phyloP scores from a whole-genome alignment of 1,284 basidiomycete genomes.

The Butyriboletus appendiculatus region DNA sequence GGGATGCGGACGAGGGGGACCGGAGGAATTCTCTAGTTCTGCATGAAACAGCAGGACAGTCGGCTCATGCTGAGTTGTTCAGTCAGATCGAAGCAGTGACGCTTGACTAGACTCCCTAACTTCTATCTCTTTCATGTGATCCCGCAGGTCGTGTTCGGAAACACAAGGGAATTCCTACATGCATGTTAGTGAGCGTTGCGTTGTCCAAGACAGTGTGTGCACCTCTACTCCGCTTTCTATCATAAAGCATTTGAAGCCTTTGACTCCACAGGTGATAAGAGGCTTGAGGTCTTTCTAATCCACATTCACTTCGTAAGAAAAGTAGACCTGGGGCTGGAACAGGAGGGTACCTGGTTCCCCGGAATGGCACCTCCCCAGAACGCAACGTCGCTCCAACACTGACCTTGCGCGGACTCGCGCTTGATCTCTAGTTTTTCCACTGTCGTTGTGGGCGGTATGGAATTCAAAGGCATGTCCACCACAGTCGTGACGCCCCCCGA shows the following conservation, averaged over 20 bases:
- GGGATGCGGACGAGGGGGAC: slow-evolving; percentile 11
- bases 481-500: slow-evolving; percentile 91
- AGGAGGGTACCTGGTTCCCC: slow-evolving; percentile 66
- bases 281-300: slow-evolving; percentile 59
- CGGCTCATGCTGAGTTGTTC: slow-evolving; percentile 50
- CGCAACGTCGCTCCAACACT: slow-evolving; percentile 84
- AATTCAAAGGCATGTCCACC: slow-evolving; percentile 96
- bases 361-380: slow-evolving; percentile 97
- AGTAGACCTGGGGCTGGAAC: neutral
- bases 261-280: slow-evolving; percentile 76
- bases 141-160: slow-evolving; percentile 62
- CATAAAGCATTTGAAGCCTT: slow-evolving; percentile 95
- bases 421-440: slow-evolving; percentile 73
- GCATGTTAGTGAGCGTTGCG: slow-evolving; percentile 4
- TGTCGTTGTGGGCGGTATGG: slow-evolving; percentile 91
- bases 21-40: slow-evolving; percentile 58
- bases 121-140: slow-evolving; percentile 74
- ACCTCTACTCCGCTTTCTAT: slow-evolving; percentile 93
- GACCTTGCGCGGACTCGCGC: slow-evolving; percentile 64
- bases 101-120: slow-evolving; percentile 40
- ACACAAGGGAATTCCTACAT: slow-evolving; percentile 89
- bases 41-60: slow-evolving; percentile 89
- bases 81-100: slow-evolving; percentile 9
- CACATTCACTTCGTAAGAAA: slow-evolving; percentile 2
- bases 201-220: slow-evolving; percentile 22